Evolutionary conservation across 495 filamentous ascomycete species (phyloP).

Genomic region (Neurospora sp.): DNA sequence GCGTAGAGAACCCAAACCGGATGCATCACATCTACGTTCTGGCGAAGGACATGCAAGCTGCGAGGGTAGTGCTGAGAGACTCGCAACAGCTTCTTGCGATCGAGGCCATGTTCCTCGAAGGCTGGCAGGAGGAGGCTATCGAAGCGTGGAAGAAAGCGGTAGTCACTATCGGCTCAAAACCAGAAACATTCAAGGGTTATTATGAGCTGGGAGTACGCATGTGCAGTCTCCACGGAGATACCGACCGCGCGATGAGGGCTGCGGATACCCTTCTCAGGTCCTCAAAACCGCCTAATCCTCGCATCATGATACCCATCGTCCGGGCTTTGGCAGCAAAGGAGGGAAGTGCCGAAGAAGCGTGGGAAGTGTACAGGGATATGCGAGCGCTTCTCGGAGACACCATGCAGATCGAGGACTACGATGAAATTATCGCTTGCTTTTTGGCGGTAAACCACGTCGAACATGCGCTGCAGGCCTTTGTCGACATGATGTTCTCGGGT

Average conservation of each 20-base stretch:
- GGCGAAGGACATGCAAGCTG: conserved; percentile 49
- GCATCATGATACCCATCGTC: conserved; percentile 60
- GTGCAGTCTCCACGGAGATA: conserved; percentile 47
- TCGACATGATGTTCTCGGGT: conserved; percentile 72
- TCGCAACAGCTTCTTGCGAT: conserved; percentile 55
- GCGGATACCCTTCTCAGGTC: conserved; percentile 48
- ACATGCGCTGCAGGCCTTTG: conserved; percentile 61
- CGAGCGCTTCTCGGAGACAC: conserved; percentile 45
- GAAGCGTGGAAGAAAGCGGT: conserved; percentile 54
- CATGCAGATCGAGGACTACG: conserved; percentile 69
- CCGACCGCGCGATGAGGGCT: conserved; percentile 53
- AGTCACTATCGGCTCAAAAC: conserved; percentile 39
- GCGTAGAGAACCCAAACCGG: conserved; percentile 37
- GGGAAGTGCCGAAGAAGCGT: conserved; percentile 42
- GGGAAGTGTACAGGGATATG: conserved; percentile 55
- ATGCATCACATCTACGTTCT: conserved; percentile 51
- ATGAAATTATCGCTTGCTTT: conserved; percentile 53
- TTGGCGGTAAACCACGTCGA: conserved; percentile 48
- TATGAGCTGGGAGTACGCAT: conserved; percentile 63
- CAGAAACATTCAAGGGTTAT: conserved; percentile 44
- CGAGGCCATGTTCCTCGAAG: conserved; percentile 51
- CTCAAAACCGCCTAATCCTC: conserved; percentile 36
- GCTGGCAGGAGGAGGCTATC: conserved; percentile 48
- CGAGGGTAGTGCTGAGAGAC: conserved; percentile 40
- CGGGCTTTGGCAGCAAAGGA: conserved; percentile 30